These are phyloP conservation scores for Phytopythium boreale DNA, from an alignment of 352 stramenopile genomes.

Conservation along the genomic window DNA sequence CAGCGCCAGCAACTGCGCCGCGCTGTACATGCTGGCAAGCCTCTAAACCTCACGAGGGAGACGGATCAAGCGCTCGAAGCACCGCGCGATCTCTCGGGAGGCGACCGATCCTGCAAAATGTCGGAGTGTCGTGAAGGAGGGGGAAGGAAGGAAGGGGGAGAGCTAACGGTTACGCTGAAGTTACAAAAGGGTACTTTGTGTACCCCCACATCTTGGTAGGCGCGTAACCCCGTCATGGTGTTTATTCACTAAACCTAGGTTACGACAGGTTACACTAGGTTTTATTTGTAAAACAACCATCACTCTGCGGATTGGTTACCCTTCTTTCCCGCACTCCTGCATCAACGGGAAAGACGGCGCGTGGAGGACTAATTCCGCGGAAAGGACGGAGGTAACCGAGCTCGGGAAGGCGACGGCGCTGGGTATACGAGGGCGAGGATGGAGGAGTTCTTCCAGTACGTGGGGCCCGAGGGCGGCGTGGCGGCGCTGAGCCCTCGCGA, in stretches of 20 bases:
- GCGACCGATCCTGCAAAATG: neutral
- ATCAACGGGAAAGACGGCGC: neutral
- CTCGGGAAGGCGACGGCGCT: neutral
- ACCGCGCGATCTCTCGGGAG: neutral
- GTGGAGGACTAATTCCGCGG: neutral
- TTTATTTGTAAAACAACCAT: neutral
- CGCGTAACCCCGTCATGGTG: too few species aligned
- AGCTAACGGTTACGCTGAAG: too few species aligned
- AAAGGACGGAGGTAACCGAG: neutral
- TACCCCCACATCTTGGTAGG: too few species aligned
- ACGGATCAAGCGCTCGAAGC: neutral
- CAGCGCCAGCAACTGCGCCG: constrained; percentile 59
- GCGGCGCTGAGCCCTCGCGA: constrained; percentile 29
- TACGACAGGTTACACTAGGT: too few species aligned
- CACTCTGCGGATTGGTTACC: neutral
- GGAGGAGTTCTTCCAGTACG: constrained; percentile 78
- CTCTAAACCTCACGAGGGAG: neutral
- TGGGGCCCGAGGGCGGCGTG: constrained; percentile 28
- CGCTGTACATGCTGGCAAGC: constrained; percentile 1
- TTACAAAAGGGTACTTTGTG: too few species aligned
- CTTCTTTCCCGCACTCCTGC: neutral
- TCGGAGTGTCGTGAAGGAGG: neutral
- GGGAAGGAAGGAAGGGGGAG: neutral
- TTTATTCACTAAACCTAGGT: too few species aligned
- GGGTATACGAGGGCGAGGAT: constrained; percentile 17